A percentile compares a stretch with the other conserved stretches of the same genome.
Evolutionary conservation across 805 yeast genomes (phyloP).

Genomic region (Ogataea dorogensis): DNA sequence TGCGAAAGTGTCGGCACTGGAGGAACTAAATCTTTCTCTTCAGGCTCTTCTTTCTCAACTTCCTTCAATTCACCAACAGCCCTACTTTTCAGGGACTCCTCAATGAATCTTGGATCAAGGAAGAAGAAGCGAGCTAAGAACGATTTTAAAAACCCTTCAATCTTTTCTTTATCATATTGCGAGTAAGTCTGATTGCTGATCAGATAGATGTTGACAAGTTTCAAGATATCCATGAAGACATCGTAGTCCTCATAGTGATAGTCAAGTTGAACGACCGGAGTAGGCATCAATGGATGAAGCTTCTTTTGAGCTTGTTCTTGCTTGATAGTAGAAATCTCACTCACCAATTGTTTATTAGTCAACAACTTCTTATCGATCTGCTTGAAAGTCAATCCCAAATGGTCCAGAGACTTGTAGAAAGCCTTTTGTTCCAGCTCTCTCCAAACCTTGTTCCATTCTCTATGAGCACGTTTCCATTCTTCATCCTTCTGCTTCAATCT

Average conservation of each 20-base stretch:
- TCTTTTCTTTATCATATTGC: slow-evolving; percentile 72
- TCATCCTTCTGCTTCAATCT: slow-evolving; percentile 97
- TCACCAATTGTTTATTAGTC: slow-evolving; percentile 84
- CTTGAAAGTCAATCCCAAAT: slow-evolving; percentile 91
- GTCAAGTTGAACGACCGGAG: slow-evolving; percentile 67
- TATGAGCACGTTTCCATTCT: slow-evolving; percentile 97
- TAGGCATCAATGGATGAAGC: slow-evolving; percentile 80
- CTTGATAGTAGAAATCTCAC: slow-evolving; percentile 89
- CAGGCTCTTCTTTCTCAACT: slow-evolving; percentile 24
- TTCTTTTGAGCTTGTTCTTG: slow-evolving; percentile 88
- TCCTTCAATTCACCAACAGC: slow-evolving; percentile 29
- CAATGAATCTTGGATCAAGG: slow-evolving; percentile 48
- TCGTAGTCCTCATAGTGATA: slow-evolving; percentile 64
- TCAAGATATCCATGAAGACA: slow-evolving; percentile 70
- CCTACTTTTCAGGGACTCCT: slow-evolving; percentile 37
- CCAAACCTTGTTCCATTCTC: slow-evolving; percentile 99
- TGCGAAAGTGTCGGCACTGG: slow-evolving; percentile 29
- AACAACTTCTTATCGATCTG: slow-evolving; percentile 92
- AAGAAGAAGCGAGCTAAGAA: slow-evolving; percentile 74
- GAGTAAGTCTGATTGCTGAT: slow-evolving; percentile 73
- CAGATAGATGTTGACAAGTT: slow-evolving; percentile 64
- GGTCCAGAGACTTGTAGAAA: slow-evolving; percentile 90
- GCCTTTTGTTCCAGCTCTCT: slow-evolving; percentile 96
- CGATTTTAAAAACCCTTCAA: slow-evolving; percentile 65
- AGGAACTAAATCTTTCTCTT: slow-evolving; percentile 19